Percentiles rank a stretch among this genome's conserved stretches.
Evolutionary conservation across 768 basidiomycete genomes (phyloP).

Genomic region (Sarcodon aspratus): DNA sequence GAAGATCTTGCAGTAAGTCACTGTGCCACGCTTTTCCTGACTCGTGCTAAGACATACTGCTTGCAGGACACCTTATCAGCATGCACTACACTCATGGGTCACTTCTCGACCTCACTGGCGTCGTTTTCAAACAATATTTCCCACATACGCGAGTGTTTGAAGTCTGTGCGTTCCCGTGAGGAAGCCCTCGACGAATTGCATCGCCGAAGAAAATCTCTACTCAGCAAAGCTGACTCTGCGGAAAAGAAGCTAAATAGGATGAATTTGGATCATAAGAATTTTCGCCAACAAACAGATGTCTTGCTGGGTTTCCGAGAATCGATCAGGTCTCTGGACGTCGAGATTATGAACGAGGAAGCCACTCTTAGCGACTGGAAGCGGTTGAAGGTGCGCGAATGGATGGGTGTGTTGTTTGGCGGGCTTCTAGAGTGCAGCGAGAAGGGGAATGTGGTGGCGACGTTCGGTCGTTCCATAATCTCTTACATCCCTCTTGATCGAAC

Average conservation of each 20-base stretch:
- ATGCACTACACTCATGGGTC: constrained; percentile 53
- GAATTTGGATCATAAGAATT: constrained; percentile 81
- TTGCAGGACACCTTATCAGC: constrained; percentile 64
- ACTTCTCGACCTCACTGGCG: constrained; percentile 55
- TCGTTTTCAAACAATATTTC: constrained; percentile 65
- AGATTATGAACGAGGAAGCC: constrained; percentile 78
- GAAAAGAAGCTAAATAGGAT: constrained; percentile 88
- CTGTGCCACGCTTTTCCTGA: background rate
- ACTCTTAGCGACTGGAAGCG: constrained; percentile 79
- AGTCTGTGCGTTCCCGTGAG: constrained; percentile 74
- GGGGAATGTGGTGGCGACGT: constrained; percentile 26
- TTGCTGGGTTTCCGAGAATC: constrained; percentile 65
- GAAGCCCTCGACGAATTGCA: constrained; percentile 73
- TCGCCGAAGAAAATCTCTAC: constrained; percentile 54
- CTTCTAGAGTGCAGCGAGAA: constrained; percentile 79
- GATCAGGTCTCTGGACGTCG: constrained; percentile 66
- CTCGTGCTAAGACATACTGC: background rate
- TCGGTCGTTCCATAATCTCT: constrained; percentile 20
- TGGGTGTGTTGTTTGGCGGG: constrained; percentile 84
- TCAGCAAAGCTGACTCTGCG: constrained; percentile 65
- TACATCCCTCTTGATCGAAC: constrained; percentile 78
- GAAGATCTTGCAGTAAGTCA: constrained; percentile 65
- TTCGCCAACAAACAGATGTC: constrained; percentile 58
- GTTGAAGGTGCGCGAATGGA: constrained; percentile 48
- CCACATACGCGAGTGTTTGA: constrained; percentile 60